These are phyloP conservation scores for Sporothrix pseudoabietina DNA, from an alignment of 2,329 filamentous ascomycete genomes.

Conservation along the genomic window DNA sequence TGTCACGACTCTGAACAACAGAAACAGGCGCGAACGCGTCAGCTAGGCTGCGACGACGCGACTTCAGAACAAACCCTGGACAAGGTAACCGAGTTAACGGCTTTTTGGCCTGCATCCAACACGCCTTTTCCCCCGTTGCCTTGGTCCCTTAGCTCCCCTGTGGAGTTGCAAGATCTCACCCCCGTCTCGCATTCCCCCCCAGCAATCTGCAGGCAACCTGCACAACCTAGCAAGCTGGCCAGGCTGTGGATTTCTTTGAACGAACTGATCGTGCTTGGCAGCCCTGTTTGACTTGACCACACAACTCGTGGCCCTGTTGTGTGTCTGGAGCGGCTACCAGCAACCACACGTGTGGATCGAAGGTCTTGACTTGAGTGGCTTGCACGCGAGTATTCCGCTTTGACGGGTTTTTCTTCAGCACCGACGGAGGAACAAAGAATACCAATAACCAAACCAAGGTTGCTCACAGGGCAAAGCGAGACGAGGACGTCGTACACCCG, in stretches of 20 bases:
- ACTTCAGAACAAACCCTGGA: constrained; percentile 5
- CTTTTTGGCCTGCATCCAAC: not conserved
- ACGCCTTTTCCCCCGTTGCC: not conserved
- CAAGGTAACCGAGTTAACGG: not conserved
- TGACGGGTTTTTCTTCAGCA: not conserved
- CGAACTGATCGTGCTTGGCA: constrained; percentile 12
- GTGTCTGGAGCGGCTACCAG: not conserved
- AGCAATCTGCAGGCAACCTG: constrained; percentile 18
- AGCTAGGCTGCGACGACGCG: not conserved
- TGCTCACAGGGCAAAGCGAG: constrained; percentile 14
- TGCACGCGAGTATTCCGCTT: not conserved
- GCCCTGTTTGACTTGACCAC: constrained; percentile 6
- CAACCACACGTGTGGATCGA: not conserved
- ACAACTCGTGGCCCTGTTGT: not conserved
- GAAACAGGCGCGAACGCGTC: not conserved
- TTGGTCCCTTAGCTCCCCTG: not conserved
- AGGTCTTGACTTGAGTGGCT: not conserved
- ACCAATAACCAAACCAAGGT: constrained; percentile 18
- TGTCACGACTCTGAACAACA: not conserved
- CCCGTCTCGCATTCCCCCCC: constrained; percentile 14
- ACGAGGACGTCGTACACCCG: constrained; percentile 11
- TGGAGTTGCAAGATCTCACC: constrained; percentile 17
- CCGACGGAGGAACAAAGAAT: not conserved
- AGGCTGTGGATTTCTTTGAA: not conserved
- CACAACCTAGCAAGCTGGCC: constrained; percentile 2